These are phyloP conservation scores for Ascodesmis nigricans DNA, from an alignment of 495 filamentous ascomycete genomes.

Conservation along the genomic window DNA sequence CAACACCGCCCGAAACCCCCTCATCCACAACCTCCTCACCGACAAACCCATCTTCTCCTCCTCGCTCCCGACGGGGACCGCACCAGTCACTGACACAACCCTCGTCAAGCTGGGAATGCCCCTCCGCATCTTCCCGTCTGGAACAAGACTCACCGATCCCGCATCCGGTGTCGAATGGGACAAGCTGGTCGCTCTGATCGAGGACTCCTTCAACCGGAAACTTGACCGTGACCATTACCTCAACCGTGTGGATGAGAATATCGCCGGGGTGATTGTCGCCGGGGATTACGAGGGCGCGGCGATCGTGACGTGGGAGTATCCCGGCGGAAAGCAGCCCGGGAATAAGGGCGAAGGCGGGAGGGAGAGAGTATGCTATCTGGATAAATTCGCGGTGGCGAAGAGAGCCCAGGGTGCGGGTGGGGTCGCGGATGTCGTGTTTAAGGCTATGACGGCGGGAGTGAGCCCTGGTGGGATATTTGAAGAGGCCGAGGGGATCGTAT, in stretches of 20 bases:
- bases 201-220: constrained; percentile 77
- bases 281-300: constrained; percentile 94
- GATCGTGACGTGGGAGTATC: constrained; percentile 82
- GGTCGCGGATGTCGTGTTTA: constrained; percentile 88
- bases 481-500: constrained; percentile 23
- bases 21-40: constrained; percentile 92
- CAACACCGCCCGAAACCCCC: constrained; percentile 58
- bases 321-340: constrained; percentile 25
- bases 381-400: constrained; percentile 91
- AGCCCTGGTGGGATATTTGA: constrained; percentile 22
- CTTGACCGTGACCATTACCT: constrained; percentile 72
- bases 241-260: constrained; percentile 44
- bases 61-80: constrained; percentile 48
- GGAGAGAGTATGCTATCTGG: constrained; percentile 75
- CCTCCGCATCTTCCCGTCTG: constrained; percentile 53
- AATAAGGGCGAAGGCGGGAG: constrained; percentile 27
- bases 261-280: constrained; percentile 82
- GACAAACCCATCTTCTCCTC: constrained; percentile 84
- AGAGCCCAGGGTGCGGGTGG: constrained; percentile 74
- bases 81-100: constrained; percentile 34
- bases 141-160: constrained; percentile 44
- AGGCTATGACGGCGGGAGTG: constrained; percentile 69
- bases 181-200: constrained; percentile 64
- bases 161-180: constrained; percentile 45
- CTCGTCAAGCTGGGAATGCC: constrained; percentile 84